Percentiles rank a stretch among this genome's conserved stretches.
Conservation (phyloP, 495 filamentous ascomycete species). For the Penicillium soppii region DNA sequence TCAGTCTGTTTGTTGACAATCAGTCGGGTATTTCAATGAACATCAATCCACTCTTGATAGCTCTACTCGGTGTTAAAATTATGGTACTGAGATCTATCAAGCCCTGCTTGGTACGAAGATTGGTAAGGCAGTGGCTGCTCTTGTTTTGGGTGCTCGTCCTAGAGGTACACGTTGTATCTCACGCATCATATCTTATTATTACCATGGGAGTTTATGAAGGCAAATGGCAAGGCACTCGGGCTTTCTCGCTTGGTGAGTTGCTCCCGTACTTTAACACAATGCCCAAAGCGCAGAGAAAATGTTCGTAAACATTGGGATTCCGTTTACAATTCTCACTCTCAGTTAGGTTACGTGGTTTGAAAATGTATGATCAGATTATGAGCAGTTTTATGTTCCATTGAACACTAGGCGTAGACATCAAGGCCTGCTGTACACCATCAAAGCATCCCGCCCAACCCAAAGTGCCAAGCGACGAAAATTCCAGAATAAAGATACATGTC, state of each 20-base stretch:
- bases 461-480: not conserved
- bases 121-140: not conserved
- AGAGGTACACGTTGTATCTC: not conserved
- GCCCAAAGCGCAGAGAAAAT: no score
- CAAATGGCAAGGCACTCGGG: not conserved
- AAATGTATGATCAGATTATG: not conserved
- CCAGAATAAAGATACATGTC: slow-evolving; percentile 20
- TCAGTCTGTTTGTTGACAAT: no score
- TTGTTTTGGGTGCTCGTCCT: not conserved
- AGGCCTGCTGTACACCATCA: slow-evolving; percentile 18
- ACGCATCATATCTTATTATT: not conserved
- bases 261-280: no score
- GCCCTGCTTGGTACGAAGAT: not conserved
- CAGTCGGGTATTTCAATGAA: no score
- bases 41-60: not conserved
- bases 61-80: not conserved
- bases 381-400: slow-evolving; percentile 8
- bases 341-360: no score
- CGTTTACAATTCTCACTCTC: no score
- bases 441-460: slow-evolving; percentile 8
- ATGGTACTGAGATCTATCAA: not conserved
- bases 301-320: not conserved
- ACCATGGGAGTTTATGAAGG: no score
- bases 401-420: slow-evolving; percentile 9
- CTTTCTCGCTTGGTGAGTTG: no score